Conservation (phyloP, 768 basidiomycete species). For the Kwoniella sp. region DNA sequence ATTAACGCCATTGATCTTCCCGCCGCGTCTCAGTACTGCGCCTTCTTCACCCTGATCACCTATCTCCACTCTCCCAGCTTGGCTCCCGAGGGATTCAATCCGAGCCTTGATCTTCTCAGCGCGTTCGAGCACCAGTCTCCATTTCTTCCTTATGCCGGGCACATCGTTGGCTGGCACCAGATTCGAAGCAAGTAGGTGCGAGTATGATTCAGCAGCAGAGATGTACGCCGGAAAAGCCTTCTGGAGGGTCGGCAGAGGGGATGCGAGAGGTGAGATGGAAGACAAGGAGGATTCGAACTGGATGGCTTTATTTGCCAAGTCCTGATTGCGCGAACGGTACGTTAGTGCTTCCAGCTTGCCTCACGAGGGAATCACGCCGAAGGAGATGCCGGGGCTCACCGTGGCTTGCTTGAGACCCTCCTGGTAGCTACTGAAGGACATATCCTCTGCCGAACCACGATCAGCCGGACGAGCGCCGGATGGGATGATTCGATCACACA, state of each 20-base stretch:
- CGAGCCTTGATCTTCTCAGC: slow-evolving; percentile 52
- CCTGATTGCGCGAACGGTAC: slow-evolving; percentile 20
- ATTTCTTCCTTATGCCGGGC: slow-evolving; percentile 44
- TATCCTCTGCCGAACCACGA: too few relatives aligned
- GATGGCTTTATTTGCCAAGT: slow-evolving; percentile 40
- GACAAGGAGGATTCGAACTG: slow-evolving; percentile 40
- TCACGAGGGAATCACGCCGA: too few relatives aligned
- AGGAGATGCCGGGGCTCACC: slow-evolving; percentile 15
- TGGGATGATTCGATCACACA: too few relatives aligned
- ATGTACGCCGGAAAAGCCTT: slow-evolving; percentile 49
- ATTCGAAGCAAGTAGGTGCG: slow-evolving; percentile 34
- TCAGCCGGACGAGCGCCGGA: too few relatives aligned
- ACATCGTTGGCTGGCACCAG: slow-evolving; percentile 33
- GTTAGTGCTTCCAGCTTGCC: background rate
- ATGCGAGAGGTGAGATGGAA: slow-evolving; percentile 27
- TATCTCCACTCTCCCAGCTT: slow-evolving; percentile 31
- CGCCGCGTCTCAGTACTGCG: slow-evolving; percentile 31
- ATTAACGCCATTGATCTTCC: slow-evolving; percentile 31
- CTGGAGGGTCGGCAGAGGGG: slow-evolving; percentile 43
- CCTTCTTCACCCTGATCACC: slow-evolving; percentile 42
- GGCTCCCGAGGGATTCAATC: slow-evolving; percentile 45
- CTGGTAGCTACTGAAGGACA: slow-evolving; percentile 39
- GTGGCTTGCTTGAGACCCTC: slow-evolving; percentile 45
- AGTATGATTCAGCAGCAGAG: slow-evolving; percentile 43
- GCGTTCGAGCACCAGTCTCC: slow-evolving; percentile 52